Conservation (phyloP, 179 eudicot genomes). For the Dionaea muscipula region DNA sequence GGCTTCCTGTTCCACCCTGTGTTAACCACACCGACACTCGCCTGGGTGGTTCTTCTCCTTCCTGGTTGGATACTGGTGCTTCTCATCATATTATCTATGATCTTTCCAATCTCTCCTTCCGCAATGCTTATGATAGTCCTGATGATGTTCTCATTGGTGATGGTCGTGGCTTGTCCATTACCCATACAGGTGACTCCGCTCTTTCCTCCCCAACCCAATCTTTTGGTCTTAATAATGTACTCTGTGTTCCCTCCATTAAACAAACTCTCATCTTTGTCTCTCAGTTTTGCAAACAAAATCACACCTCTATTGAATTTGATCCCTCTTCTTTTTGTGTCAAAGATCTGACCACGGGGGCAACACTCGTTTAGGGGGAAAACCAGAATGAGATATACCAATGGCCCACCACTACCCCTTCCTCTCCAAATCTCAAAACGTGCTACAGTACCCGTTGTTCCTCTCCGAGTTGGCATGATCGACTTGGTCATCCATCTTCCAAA, state of each 20-base stretch:
- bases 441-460: too few species aligned
- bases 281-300: neutral
- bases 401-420: neutral
- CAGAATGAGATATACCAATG: neutral
- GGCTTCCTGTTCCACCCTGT: too few species aligned
- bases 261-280: too few species aligned
- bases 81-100: neutral
- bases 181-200: too few species aligned
- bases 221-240: neutral
- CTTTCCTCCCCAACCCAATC: neutral
- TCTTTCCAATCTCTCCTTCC: too few species aligned
- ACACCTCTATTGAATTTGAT: neutral
- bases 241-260: neutral
- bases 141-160: neutral
- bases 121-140: neutral
- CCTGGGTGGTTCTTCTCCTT: too few species aligned
- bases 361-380: neutral
- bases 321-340: neutral
- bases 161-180: neutral
- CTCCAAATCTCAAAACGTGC: too few species aligned
- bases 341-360: too few species aligned
- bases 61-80: too few species aligned
- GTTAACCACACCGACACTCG: too few species aligned
- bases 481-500: neutral
- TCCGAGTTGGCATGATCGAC: too few species aligned